Evolutionary conservation across 1,139 yeast genomes (phyloP), one percentile per base, ranked within the genome.

Genomic region (Saccharomycopsis phalli): DNA sequence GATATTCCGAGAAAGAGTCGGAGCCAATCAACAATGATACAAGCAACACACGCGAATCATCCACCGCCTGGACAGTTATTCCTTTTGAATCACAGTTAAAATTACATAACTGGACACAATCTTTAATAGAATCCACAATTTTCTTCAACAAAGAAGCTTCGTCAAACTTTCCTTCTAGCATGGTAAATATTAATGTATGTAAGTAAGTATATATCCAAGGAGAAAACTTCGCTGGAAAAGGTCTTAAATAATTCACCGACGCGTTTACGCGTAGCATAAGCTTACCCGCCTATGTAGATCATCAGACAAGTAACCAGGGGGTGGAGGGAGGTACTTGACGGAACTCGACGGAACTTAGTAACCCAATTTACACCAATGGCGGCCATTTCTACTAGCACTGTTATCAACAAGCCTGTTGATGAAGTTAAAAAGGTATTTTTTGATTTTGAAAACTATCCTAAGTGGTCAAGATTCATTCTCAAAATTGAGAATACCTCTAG

Each of bases 141-240:
- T 83, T 86, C 65, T 91, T 91, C 59, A 93, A 75, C 54, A 87
- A 74, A 48, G 88, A 74, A 47, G 98, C 95, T 68, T 87, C 88
- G 56, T 81, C 91, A 54, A 91, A 83, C 69, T 87, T 87, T 52
- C 96, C 98, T 76, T 91, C 98, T 69, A 91, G 78, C 97, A 91
- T 91, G 49, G 45, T 57, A 36, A n/a, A 18, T 14, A 19, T 27
- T 27, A 22, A n/a, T 31, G 4, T 3, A 20, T 30, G 14, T 3
- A 4, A 23, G 20, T 18, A 34, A n/a, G n/a, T n/a, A n/a, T n/a
- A n/a, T n/a, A n/a, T n/a, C n/a, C n/a, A n/a, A n/a, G n/a, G n/a
- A n/a, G n/a, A n/a, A n/a, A n/a, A n/a, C n/a, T n/a, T n/a, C n/a
- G n/a, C n/a, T n/a, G n/a, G n/a, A n/a, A n/a, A n/a, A n/a, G n/a